A percentile compares a stretch with the other conserved stretches of the same genome.
These are phyloP conservation scores for Blastocladiella britannica DNA, from an alignment of 192 early-diverging fungal genomes.

Conservation along the genomic window DNA sequence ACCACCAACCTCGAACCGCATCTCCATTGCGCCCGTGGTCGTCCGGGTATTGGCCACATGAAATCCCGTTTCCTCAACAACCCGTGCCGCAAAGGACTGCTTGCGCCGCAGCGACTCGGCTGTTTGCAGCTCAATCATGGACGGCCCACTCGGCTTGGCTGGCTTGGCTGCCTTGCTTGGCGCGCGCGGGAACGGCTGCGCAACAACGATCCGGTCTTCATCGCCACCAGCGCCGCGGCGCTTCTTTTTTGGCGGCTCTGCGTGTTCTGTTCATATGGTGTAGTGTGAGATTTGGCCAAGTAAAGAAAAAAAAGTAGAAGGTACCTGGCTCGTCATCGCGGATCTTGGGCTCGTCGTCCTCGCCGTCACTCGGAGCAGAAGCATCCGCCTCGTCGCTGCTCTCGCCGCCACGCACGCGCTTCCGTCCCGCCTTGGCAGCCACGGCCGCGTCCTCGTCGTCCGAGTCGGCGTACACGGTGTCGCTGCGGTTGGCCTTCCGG, in stretches of 20 bases:
- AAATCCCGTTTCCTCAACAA: slow-evolving; percentile 10
- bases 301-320: background rate
- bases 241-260: background rate
- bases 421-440: background rate
- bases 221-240: background rate
- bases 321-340: slow-evolving; percentile 1
- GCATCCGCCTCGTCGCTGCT: background rate
- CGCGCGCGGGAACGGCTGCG: slow-evolving; percentile 1
- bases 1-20: slow-evolving; percentile 12
- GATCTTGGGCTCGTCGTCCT: background rate
- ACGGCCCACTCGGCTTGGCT: slow-evolving; percentile 7
- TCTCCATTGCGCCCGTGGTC: slow-evolving; percentile 17
- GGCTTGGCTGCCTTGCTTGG: slow-evolving; percentile 9
- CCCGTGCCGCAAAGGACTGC: slow-evolving; percentile 13
- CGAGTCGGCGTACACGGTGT: slow-evolving; percentile 1
- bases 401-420: background rate
- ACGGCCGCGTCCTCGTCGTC: slow-evolving; percentile 1
- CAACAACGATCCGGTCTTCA: background rate
- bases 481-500: slow-evolving; percentile 4
- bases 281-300: background rate
- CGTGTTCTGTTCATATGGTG: too few species aligned
- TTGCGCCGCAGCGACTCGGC: background rate
- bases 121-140: background rate
- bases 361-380: background rate
- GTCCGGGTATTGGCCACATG: slow-evolving; percentile 9